Evolutionary conservation across 768 basidiomycete species (phyloP).

Genomic region (Hygrocybe punicea): DNA sequence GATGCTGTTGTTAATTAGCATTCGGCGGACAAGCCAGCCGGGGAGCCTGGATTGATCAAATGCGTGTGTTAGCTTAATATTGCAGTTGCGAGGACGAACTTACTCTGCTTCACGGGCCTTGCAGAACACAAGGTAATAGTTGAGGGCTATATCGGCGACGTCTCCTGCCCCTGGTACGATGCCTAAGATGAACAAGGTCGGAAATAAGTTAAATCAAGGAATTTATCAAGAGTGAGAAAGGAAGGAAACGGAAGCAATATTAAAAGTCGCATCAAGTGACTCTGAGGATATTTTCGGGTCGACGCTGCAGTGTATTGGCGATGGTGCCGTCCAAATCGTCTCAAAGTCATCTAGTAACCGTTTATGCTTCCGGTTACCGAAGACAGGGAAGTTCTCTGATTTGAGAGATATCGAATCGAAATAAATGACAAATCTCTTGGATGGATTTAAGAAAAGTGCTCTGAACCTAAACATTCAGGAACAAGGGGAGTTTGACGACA

Average conservation of each 20-base stretch:
- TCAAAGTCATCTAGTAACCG: too few relatives aligned
- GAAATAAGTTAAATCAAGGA: not conserved
- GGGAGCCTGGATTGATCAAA: constrained; percentile 33
- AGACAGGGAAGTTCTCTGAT: too few relatives aligned
- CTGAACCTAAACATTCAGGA: too few relatives aligned
- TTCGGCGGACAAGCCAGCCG: constrained; percentile 61
- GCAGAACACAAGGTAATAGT: constrained; percentile 73
- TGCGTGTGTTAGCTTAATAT: not conserved
- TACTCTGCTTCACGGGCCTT: constrained; percentile 70
- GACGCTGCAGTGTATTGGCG: too few relatives aligned
- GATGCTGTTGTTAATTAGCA: constrained; percentile 75
- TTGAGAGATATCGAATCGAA: too few relatives aligned
- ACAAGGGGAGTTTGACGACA: too few relatives aligned
- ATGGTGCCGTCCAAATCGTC: too few relatives aligned
- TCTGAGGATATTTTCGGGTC: too few relatives aligned
- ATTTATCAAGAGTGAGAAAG: not conserved
- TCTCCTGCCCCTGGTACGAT: constrained; percentile 71
- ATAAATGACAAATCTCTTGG: too few relatives aligned
- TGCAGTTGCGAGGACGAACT: not conserved
- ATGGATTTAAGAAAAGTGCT: too few relatives aligned
- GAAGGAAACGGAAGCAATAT: not conserved
- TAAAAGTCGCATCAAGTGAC: not conserved
- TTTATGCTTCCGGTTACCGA: too few relatives aligned
- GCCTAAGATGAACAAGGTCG: constrained; percentile 20
- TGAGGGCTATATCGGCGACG: constrained; percentile 56